Conservation (phyloP, 495 filamentous ascomycete species). For the Achaetomiella virescens region DNA sequence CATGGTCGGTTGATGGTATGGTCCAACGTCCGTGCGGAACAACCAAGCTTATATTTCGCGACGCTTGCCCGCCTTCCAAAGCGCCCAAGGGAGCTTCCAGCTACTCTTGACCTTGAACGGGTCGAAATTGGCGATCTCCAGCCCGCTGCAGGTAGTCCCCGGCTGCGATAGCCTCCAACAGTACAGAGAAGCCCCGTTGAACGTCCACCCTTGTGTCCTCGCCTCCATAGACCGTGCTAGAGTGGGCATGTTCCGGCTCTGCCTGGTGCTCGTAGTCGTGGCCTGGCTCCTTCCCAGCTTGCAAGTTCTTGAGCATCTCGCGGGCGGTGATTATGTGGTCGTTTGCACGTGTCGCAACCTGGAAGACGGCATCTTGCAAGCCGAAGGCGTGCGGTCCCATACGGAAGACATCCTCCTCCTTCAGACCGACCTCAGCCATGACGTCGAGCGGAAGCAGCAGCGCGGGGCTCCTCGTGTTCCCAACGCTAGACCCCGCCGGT, state of each 20-base stretch:
- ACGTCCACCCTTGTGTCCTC: constrained; percentile 43
- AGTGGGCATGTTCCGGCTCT: constrained; percentile 69
- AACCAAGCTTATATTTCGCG: constrained; percentile 44
- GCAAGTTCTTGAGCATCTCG: constrained; percentile 78
- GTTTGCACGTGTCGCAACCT: constrained; percentile 84
- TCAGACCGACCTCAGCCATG: constrained; percentile 72
- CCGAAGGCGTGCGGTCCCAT: constrained; percentile 70
- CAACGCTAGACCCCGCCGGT: constrained; percentile 32
- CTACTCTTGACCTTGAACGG: constrained; percentile 59
- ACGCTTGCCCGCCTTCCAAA: constrained; percentile 63
- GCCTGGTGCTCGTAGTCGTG: constrained; percentile 82
- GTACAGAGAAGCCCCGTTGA: constrained; percentile 64
- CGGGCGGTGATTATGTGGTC: constrained; percentile 92
- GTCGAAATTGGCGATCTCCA: constrained; percentile 81
- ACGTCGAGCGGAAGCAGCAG: constrained; percentile 75
- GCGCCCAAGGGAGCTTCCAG: constrained; percentile 84
- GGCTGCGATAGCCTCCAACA: constrained; percentile 74
- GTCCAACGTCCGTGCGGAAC: neutral
- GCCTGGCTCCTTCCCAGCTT: constrained; percentile 62
- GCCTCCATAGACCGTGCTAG: constrained; percentile 20
- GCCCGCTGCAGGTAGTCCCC: constrained; percentile 66
- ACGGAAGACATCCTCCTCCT: constrained; percentile 83
- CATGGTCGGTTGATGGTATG: too few species aligned
- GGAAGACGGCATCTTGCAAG: constrained; percentile 81
- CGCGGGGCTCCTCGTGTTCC: constrained; percentile 35